phyloP scores from a whole-genome alignment of 208 protist genomes.

The Trypanosomatidae sp. region DNA sequence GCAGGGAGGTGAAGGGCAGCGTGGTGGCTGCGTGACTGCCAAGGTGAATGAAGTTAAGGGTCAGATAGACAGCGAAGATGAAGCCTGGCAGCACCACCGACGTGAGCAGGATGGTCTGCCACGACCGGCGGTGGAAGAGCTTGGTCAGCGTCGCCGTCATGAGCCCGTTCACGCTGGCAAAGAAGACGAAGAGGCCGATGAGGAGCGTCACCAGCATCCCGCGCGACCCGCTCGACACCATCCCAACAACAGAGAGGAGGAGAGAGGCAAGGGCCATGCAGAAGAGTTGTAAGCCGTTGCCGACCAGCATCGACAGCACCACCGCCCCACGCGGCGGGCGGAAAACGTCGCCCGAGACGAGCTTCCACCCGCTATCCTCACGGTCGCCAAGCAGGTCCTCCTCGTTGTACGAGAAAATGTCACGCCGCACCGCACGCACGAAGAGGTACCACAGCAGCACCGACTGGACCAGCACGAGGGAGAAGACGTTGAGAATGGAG shows the following conservation, averaged over 20 bases:
- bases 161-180: conserved; percentile 80
- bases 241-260: conserved; percentile 87
- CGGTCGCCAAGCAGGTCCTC: conserved; percentile 47
- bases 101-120: conserved; percentile 71
- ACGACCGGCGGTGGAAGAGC: conserved; percentile 68
- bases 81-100: conserved; percentile 49
- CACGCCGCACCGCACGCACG: conserved; percentile 89
- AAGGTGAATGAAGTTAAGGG: conserved; percentile 57
- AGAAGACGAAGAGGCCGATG: conserved; percentile 54
- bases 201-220: conserved; percentile 79
- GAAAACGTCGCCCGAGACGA: conserved; percentile 95
- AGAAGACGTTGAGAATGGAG: conserved; percentile 95
- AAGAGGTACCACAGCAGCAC: conserved; percentile 95
- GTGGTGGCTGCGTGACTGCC: conserved; percentile 35
- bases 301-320: conserved; percentile 86
- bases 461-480: conserved; percentile 94
- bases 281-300: conserved; percentile 88
- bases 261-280: conserved; percentile 64
- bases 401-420: conserved; percentile 93
- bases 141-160: conserved; percentile 78
- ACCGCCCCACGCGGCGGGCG: conserved; percentile 76
- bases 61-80: conserved; percentile 46
- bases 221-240: conserved; percentile 88
- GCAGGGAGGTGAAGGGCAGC: conserved; percentile 54
- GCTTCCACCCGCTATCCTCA: conserved; percentile 94